phyloP scores from a whole-genome alignment of 805 yeast species.

The Candida sonorensis region DNA sequence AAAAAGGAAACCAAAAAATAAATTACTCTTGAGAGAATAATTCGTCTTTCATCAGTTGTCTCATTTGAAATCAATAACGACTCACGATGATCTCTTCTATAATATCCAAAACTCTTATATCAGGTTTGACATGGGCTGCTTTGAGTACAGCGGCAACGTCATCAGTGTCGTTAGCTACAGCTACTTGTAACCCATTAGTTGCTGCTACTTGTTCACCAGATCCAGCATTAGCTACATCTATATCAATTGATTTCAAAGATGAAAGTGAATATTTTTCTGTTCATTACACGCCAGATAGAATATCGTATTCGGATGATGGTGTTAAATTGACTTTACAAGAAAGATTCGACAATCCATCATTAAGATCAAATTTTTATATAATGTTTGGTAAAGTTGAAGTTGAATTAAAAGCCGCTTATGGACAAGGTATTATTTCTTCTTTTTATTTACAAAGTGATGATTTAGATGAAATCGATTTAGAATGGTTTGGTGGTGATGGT shows the following conservation, averaged over 20 bases:
- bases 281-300: slow-evolving; percentile 35
- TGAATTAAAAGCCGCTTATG: slow-evolving; percentile 63
- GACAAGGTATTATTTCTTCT: slow-evolving; percentile 74
- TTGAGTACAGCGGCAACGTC: slow-evolving; percentile 6
- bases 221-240: slow-evolving; percentile 55
- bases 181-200: slow-evolving; percentile 27
- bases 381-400: slow-evolving; percentile 87
- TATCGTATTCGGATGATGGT: slow-evolving; percentile 52
- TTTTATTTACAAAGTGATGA: slow-evolving; percentile 79
- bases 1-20: too few relatives aligned
- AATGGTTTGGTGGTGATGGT: slow-evolving; percentile 78
- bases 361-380: slow-evolving; percentile 71
- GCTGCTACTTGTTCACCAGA: slow-evolving; percentile 31
- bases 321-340: slow-evolving; percentile 49
- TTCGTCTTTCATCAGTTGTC: too few relatives aligned
- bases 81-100: not conserved
- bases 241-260: slow-evolving; percentile 44
- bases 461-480: slow-evolving; percentile 83
- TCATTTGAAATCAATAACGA: too few relatives aligned
- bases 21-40: too few relatives aligned
- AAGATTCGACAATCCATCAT: slow-evolving; percentile 70
- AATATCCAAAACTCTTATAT: not conserved
- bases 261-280: slow-evolving; percentile 38
- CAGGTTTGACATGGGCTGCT: slow-evolving; percentile 2
- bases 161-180: slow-evolving; percentile 11